A percentile compares a stretch with the other conserved stretches of the same genome.
Conservation (phyloP, 345 rosid species). For the Excoecaria cochinchinensis region DNA sequence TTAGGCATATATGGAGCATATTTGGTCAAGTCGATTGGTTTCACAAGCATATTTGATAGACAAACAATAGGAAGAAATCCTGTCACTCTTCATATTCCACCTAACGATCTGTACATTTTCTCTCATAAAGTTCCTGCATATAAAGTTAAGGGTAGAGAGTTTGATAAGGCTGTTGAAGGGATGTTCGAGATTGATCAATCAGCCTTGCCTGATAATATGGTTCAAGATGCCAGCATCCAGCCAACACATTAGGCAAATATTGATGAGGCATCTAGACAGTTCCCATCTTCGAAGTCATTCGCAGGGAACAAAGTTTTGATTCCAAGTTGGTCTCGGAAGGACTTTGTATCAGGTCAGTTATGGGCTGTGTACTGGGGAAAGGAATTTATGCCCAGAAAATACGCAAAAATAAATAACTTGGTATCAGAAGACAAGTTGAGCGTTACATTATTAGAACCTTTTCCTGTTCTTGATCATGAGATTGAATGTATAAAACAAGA, state of each 20-base stretch:
- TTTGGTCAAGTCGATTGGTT: constrained; percentile 21
- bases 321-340: constrained; percentile 1
- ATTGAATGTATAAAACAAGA: constrained; percentile 7
- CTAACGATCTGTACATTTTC: constrained; percentile 17
- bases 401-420: constrained; percentile 10
- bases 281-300: too few relatives aligned
- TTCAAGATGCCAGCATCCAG: constrained; percentile 7
- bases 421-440: constrained; percentile 4
- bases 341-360: constrained; percentile 10
- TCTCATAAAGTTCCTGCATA: constrained; percentile 21
- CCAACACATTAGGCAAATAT: background rate
- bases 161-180: background rate
- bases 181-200: constrained; percentile 21
- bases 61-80: constrained; percentile 16
- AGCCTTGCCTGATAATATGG: constrained; percentile 19
- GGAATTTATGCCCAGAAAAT: constrained; percentile 16
- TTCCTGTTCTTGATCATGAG: constrained; percentile 15
- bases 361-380: constrained; percentile 24
- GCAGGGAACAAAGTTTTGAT: too few relatives aligned
- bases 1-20: constrained; percentile 7
- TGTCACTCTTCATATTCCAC: constrained; percentile 15
- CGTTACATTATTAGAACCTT: constrained; percentile 24
- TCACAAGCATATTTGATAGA: constrained; percentile 18
- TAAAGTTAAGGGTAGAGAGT: constrained; percentile 1
- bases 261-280: too few relatives aligned